Percentiles rank a stretch among this genome's conserved stretches.
Conservation (phyloP, 2,329 filamentous ascomycete genomes). For the Ophiostoma tasmaniense region DNA sequence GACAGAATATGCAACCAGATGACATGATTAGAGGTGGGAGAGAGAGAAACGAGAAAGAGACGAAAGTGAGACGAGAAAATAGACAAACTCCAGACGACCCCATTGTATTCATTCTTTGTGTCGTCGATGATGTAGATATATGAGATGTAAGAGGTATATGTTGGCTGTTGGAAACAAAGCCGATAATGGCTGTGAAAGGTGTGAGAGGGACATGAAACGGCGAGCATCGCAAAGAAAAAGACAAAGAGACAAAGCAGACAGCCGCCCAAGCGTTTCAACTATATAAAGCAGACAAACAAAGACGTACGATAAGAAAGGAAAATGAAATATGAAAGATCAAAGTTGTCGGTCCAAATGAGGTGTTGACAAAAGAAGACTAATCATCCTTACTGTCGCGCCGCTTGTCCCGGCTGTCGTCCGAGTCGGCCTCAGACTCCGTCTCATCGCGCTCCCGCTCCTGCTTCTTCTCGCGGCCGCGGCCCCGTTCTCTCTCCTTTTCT, state of each 20-base stretch:
- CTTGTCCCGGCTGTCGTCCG: not conserved
- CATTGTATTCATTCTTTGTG: not conserved
- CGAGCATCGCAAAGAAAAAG: not conserved
- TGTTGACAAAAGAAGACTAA: not conserved
- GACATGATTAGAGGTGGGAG: not conserved
- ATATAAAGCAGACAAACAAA: not conserved
- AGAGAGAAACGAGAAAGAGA: not conserved
- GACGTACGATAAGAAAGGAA: not conserved
- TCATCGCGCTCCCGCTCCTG: not conserved
- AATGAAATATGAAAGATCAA: not conserved
- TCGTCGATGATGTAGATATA: not conserved
- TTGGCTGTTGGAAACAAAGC: not conserved
- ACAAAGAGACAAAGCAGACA: not conserved
- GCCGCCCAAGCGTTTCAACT: not conserved
- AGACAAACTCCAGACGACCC: constrained; percentile 4
- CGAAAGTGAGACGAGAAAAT: too few species aligned
- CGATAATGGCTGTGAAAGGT: not conserved
- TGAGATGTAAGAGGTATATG: not conserved
- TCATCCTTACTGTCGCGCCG: constrained; percentile 1
- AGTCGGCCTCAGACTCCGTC: not conserved
- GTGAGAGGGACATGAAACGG: not conserved
- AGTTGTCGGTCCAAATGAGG: too few species aligned
- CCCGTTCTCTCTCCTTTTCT: not conserved
- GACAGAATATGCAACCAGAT: not conserved
- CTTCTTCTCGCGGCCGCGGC: not conserved